Evolutionary conservation across 163 green algal species (phyloP).

Genomic region (Volvox carteri): DNA sequence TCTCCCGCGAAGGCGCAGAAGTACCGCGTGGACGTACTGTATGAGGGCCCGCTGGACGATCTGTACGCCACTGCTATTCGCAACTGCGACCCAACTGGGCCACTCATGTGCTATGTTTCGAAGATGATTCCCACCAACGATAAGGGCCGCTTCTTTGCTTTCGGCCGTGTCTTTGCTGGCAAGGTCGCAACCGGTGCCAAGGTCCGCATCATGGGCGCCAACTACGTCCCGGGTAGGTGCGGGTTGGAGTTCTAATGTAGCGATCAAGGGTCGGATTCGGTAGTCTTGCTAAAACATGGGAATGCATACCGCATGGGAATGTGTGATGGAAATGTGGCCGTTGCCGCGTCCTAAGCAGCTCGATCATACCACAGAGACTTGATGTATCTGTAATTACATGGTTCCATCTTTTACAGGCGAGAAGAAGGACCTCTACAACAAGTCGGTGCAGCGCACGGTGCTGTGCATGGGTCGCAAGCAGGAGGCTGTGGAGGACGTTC

Average conservation of each 20-base stretch:
- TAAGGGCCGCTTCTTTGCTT: constrained; percentile 99
- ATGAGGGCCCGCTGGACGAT: constrained; percentile 99
- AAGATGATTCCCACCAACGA: constrained; percentile 99
- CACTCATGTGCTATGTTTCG: constrained; percentile 99
- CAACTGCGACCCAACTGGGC: constrained; percentile 95
- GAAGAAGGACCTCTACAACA: constrained; percentile 99
- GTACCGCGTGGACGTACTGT: constrained; percentile 99
- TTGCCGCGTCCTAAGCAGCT: no score
- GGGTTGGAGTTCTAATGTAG: no score
- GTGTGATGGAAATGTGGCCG: no score
- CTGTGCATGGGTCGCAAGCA: constrained; percentile 99
- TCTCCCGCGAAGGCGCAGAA: constrained; percentile 95
- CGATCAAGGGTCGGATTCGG: no score
- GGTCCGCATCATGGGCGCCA: constrained; percentile 99
- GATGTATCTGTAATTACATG: no score
- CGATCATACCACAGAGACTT: no score
- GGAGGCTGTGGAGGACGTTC: constrained; percentile 99
- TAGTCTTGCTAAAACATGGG: no score
- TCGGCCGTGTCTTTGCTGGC: constrained; percentile 98
- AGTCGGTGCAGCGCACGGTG: constrained; percentile 99
- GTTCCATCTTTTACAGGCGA: no score
- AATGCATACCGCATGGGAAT: no score
- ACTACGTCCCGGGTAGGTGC: constrained; percentile 95
- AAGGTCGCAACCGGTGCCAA: constrained; percentile 95
- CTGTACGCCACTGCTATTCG: constrained; percentile 96